Base-by-base conservation (phyloP, 768 basidiomycete species). In the Peribolospora baueri region DNA sequence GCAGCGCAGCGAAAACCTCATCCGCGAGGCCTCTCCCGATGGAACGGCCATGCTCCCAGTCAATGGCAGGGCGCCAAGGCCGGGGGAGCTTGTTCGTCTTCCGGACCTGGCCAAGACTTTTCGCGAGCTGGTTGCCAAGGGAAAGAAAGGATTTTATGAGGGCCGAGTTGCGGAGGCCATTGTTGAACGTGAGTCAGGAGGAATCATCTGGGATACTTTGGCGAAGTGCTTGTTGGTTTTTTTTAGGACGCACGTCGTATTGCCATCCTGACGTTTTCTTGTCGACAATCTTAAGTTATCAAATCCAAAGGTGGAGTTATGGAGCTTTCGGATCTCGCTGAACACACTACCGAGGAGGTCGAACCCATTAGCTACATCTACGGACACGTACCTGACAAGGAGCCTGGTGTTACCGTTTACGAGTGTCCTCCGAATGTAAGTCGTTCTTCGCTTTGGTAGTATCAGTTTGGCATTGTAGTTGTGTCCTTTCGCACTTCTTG, bases 351-450 rank as follows among this genome's bases (percentile, higher is more conserved):
- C 0, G 71, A 78, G 4, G 76, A 84, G 45, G 84, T 95, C 13
- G 77, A 87, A 58, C 91, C 93, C 2, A 88, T 95, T 70, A 79
- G 77, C 56, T 91, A 91, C 65, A 86, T 81, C 2, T 97, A 84
- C 61, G 65, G 66, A 25, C 25, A 25, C 25, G 25, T 25, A 25
- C 25, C 11, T 65, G 64, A 8, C 80, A 74, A 14, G 71, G 39
- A 11, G 38, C 52, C 74, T 6, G 82, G 87, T 56, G 81, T 95
- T 5, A 86, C 87, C 0, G 72, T 97, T 0, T 86, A 86, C 66
- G 91, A 98, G 85, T 91, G 87, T 62, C 91, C 90, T 6, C 91
- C 91, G 0, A 97, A 93, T 65, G 88, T 25, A 25, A 25, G 25
- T 25, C 25, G 25, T 25, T 25, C 25, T 25, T 25, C 25, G 25